Evolutionary conservation across 2,329 filamentous ascomycete species (phyloP), one percentile per base, ranked within the genome.

Genomic region (Ophiostoma himal-ulmi): DNA sequence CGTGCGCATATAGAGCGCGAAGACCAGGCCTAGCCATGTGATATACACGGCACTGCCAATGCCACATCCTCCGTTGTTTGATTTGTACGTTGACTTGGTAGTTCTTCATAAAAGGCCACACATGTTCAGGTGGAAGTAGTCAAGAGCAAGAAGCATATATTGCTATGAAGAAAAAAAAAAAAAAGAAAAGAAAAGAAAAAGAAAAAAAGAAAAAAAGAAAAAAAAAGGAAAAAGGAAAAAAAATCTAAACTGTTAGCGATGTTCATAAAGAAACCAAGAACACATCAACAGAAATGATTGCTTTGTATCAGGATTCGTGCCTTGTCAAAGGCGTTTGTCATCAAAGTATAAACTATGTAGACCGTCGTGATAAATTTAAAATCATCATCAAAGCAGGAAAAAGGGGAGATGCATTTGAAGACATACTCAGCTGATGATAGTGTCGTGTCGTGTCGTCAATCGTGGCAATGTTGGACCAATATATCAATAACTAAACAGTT

Each of bases 311-410:
- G 73, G 30, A 68, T 70, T 70, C 68, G 74, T 77, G 89, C 89
- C 89, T 83, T 89, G 89, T 92, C 89, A 91, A 83, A 88, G 89
- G 89, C 89, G 70, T 81, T 82, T 89, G 83, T 92, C 90, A 91
- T 92, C 90, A 93, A 90, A 82, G 85, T 86, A 82, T 82, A 80
- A 86, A 81, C 88, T 93, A 91, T 90, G 90, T 90, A 90, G 90
- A 93, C 90, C 90, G 90, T 93, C 90, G 90, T 93, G 90, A 74
- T 74, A 74, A 84, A 81, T 83, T 80, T 76, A 80, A 70, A 83
- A 87, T 91, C 89, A 91, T 91, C 88, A 89, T 89, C 74, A 81
- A 79, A 84, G 76, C 73, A 72, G 73, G 75, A 65, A 3, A n/a
- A 39, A 69, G 48, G n/a, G 52, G 68, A 72, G 67, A 17, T 5